A percentile compares a stretch with the other conserved stretches of the same genome.
Evolutionary conservation across 2,329 filamentous ascomycete species (phyloP).

Genomic region (Massarina eburnea): DNA sequence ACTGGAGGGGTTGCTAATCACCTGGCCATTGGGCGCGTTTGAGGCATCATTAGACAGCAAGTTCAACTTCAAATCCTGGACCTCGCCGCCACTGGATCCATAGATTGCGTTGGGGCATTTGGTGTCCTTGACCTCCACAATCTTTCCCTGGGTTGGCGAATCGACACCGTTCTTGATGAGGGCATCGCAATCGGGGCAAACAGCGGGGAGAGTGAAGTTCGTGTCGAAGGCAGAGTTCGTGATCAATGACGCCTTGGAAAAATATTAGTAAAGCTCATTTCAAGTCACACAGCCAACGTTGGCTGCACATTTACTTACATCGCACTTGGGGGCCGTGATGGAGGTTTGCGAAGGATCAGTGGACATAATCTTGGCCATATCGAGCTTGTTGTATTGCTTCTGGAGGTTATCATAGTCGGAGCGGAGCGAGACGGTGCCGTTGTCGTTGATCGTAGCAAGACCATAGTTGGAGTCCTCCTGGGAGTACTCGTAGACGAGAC

Average conservation of each 20-base stretch:
- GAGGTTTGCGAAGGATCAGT: conserved; percentile 59
- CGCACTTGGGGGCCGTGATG: conserved; percentile 65
- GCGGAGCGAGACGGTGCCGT: conserved; percentile 47
- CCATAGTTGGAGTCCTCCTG: conserved; percentile 66
- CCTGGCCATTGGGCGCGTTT: conserved; percentile 56
- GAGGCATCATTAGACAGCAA: conserved; percentile 53
- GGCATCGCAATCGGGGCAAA: conserved; percentile 66
- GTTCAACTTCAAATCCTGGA: conserved; percentile 65
- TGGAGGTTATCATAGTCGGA: conserved; percentile 67
- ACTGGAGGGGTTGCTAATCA: conserved; percentile 18
- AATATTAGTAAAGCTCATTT: too few relatives aligned
- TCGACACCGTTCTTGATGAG: conserved; percentile 77
- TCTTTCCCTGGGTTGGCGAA: conserved; percentile 57
- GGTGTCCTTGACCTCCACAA: conserved; percentile 62
- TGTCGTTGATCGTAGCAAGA: conserved; percentile 48
- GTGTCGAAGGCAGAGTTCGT: conserved; percentile 65
- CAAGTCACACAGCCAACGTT: too few relatives aligned
- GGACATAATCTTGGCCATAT: conserved; percentile 68
- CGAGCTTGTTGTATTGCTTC: conserved; percentile 71
- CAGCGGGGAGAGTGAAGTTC: conserved; percentile 77
- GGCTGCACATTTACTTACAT: too few relatives aligned
- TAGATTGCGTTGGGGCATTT: conserved; percentile 61
- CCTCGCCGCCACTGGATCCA: conserved; percentile 55
- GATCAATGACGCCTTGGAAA: too few relatives aligned
- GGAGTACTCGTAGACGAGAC: conserved; percentile 79